Percentiles rank a stretch among this genome's conserved stretches.
Conservation (phyloP, 176 grass and related monocot genomes). For the Puya raimondii region DNA sequence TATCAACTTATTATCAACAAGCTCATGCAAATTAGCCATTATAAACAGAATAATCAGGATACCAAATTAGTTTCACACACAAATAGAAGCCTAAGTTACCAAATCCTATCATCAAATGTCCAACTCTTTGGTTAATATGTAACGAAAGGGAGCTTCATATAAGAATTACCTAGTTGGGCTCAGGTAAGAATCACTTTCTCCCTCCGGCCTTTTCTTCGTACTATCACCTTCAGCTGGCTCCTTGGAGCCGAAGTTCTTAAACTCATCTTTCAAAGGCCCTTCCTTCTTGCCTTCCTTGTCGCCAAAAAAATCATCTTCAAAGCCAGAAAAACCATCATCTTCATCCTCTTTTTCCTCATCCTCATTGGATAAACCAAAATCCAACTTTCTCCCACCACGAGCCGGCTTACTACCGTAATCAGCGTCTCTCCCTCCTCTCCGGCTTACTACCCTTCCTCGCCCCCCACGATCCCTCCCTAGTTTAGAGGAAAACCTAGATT, state of each 20-base stretch:
- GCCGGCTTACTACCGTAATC: slow-evolving; percentile 15
- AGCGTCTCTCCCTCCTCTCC: slow-evolving; percentile 23
- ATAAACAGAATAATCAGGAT: too few species aligned
- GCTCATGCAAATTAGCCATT: too few species aligned
- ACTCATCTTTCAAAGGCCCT: slow-evolving; percentile 13
- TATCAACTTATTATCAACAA: too few species aligned
- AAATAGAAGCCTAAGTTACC: not conserved
- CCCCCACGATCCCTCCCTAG: slow-evolving; percentile 18
- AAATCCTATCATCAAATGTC: too few species aligned
- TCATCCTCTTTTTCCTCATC: slow-evolving; percentile 24
- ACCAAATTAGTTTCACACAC: not conserved
- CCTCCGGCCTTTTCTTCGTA: slow-evolving; percentile 9
- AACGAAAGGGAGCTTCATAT: slow-evolving; percentile 6
- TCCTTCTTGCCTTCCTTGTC: slow-evolving; percentile 23
- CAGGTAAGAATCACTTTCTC: slow-evolving; percentile 64
- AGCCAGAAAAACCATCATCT: slow-evolving; percentile 43
- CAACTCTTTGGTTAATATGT: not conserved
- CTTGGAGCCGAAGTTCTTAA: slow-evolving; percentile 15
- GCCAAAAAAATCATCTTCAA: slow-evolving; percentile 36
- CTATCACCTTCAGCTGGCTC: slow-evolving; percentile 22
- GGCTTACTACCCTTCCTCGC: slow-evolving; percentile 13
- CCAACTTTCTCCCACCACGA: not conserved
- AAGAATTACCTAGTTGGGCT: slow-evolving; percentile 67
- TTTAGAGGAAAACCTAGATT: slow-evolving; percentile 30
- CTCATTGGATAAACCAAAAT: slow-evolving; percentile 17